A percentile compares a stretch with the other conserved stretches of the same genome.
Conservation (phyloP, 306 rosid species). For the Prinsepia uniflora region DNA sequence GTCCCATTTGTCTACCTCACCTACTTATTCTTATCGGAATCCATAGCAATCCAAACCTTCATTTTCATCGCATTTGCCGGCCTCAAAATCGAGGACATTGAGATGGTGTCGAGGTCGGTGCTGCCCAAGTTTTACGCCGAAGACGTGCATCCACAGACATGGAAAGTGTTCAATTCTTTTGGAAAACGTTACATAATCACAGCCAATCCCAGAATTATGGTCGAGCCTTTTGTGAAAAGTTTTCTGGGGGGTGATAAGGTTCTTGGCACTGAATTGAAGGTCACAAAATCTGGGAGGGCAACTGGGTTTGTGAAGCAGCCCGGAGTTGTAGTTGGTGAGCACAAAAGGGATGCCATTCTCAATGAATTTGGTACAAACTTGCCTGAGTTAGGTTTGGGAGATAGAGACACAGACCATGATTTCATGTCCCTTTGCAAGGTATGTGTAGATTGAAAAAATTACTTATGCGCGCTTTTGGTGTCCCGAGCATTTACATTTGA, state of each 20-base stretch:
- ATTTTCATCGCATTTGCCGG: constrained; percentile 64
- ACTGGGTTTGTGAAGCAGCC: constrained; percentile 82
- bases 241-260: constrained; percentile 77
- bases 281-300: constrained; percentile 50
- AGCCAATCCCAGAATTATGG: constrained; percentile 78
- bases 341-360: constrained; percentile 55
- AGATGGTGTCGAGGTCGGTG: constrained; percentile 64
- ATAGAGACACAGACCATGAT: constrained; percentile 68
- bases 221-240: constrained; percentile 67
- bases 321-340: constrained; percentile 70
- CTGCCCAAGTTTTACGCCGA: constrained; percentile 76
- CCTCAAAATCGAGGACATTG: constrained; percentile 54
- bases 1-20: constrained; percentile 65
- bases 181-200: constrained; percentile 70
- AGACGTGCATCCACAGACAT: constrained; percentile 63
- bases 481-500: background rate
- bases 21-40: constrained; percentile 62
- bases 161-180: constrained; percentile 80
- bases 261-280: constrained; percentile 64
- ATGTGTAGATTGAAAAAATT: background rate
- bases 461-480: background rate
- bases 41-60: constrained; percentile 49
- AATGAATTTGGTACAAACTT: constrained; percentile 50
- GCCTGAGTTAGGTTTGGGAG: constrained; percentile 90
- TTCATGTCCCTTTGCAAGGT: constrained; percentile 98